These are phyloP conservation scores for Chytriomyces sp. DNA, from an alignment of 192 early-diverging fungal species.

Conservation along the genomic window DNA sequence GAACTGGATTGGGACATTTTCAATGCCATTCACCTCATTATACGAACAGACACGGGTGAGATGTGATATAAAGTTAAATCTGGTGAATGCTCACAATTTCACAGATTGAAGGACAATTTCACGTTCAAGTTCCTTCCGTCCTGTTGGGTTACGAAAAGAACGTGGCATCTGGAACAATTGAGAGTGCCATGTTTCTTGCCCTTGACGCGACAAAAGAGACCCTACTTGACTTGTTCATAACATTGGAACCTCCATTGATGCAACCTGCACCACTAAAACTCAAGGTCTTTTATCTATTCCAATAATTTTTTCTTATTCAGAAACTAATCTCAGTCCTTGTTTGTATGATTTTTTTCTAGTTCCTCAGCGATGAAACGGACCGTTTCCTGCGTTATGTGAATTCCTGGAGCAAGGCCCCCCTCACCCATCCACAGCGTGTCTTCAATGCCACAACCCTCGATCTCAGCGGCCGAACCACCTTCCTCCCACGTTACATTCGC, in stretches of 20 bases:
- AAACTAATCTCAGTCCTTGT: too few relatives aligned
- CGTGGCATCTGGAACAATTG: slow-evolving; percentile 12
- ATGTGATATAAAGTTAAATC: neutral
- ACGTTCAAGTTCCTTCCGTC: slow-evolving; percentile 40
- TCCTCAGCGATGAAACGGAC: slow-evolving; percentile 48
- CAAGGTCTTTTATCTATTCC: slow-evolving; percentile 20
- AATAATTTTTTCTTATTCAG: neutral
- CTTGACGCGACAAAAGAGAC: slow-evolving; percentile 37
- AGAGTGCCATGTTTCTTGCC: slow-evolving; percentile 17
- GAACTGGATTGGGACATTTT: slow-evolving; percentile 54
- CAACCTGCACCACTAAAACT: slow-evolving; percentile 46
- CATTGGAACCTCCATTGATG: slow-evolving; percentile 53
- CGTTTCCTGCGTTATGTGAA: slow-evolving; percentile 33
- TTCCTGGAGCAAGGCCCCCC: slow-evolving; percentile 10
- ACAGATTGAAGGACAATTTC: slow-evolving; percentile 58
- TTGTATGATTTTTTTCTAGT: slow-evolving; percentile 35
- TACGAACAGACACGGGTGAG: slow-evolving; percentile 51
- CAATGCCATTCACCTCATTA: slow-evolving; percentile 54
- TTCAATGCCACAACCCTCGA: slow-evolving; percentile 29
- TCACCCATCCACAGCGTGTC: slow-evolving; percentile 22
- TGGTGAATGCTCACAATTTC: neutral
- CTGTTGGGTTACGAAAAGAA: slow-evolving; percentile 49
- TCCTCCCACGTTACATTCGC: slow-evolving; percentile 51
- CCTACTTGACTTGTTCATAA: slow-evolving; percentile 55
- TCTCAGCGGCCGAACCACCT: slow-evolving; percentile 45